phyloP scores from a whole-genome alignment of 805 yeast genomes.

The Groenewaldozyma salmanticensis region DNA sequence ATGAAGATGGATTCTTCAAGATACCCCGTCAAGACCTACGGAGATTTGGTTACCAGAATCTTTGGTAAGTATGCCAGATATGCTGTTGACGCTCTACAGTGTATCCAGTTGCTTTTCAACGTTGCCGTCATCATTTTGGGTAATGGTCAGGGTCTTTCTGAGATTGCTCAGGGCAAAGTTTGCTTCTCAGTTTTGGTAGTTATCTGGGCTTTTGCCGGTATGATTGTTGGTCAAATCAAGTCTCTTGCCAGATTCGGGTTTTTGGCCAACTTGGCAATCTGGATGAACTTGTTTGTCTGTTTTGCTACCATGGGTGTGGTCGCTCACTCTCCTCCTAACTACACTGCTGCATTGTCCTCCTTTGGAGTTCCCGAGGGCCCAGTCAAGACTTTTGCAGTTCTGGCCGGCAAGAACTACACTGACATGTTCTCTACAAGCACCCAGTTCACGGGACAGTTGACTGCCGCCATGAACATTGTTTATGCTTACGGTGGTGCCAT shows the following conservation, averaged over 20 bases:
- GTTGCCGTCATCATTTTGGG: conserved; percentile 35
- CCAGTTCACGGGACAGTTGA: conserved; percentile 22
- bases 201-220: conserved; percentile 36
- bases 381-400: conserved; percentile 20
- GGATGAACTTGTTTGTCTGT: conserved; percentile 37
- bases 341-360: conserved; percentile 12
- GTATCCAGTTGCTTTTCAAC: conserved; percentile 35
- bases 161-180: conserved; percentile 24
- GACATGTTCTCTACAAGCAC: background rate
- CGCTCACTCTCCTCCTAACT: conserved; percentile 28
- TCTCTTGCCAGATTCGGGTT: conserved; percentile 32
- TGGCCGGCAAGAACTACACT: conserved; percentile 15
- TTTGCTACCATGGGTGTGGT: conserved; percentile 38
- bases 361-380: conserved; percentile 9
- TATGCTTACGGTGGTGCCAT: conserved; percentile 45
- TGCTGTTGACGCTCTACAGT: conserved; percentile 31
- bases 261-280: conserved; percentile 37
- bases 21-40: conserved; percentile 35
- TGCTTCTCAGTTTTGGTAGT: conserved; percentile 35
- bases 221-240: conserved; percentile 35
- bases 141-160: conserved; percentile 36
- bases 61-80: conserved; percentile 29
- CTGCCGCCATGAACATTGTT: conserved; percentile 36
- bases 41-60: conserved; percentile 34
- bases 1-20: conserved; percentile 33